Evolutionary conservation across 192 early-diverging fungal genomes (phyloP).

Genomic region (Rhizoclosmatium sp.): DNA sequence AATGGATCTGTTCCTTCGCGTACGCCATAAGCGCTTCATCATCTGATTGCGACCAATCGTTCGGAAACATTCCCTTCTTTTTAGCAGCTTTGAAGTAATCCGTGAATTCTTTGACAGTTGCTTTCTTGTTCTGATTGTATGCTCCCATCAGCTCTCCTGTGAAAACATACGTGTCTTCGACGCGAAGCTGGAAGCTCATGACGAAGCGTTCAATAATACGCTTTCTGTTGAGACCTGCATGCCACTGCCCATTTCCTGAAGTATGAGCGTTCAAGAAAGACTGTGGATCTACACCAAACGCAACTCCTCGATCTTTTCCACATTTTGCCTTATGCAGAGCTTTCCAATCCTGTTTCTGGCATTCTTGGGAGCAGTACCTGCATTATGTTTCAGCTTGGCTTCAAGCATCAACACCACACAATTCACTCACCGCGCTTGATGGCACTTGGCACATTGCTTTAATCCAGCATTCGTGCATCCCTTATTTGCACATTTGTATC

Average conservation of each 20-base stretch:
- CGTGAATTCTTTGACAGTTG: neutral
- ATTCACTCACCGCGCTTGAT: too few species aligned
- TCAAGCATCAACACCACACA: too few species aligned
- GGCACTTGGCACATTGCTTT: too few species aligned
- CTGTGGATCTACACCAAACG: too few species aligned
- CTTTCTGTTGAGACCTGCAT: neutral
- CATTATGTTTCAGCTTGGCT: too few species aligned
- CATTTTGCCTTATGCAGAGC: too few species aligned
- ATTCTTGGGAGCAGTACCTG: too few species aligned
- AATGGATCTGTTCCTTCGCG: neutral
- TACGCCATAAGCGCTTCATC: neutral
- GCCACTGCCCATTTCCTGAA: neutral
- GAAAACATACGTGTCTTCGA: slow-evolving; percentile 5
- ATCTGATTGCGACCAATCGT: neutral
- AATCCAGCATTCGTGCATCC: too few species aligned
- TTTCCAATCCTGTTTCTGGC: too few species aligned
- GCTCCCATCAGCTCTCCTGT: neutral
- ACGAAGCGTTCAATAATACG: slow-evolving; percentile 8
- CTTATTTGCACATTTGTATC: too few species aligned
- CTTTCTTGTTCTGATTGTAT: neutral
- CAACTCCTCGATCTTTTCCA: too few species aligned
- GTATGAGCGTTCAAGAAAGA: too few species aligned
- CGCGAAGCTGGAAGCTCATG: neutral
- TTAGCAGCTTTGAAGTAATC: neutral
- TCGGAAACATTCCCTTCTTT: slow-evolving; percentile 1